These are phyloP conservation scores for Backusella luteola DNA, from an alignment of 192 early-diverging fungal species.

Conservation along the genomic window DNA sequence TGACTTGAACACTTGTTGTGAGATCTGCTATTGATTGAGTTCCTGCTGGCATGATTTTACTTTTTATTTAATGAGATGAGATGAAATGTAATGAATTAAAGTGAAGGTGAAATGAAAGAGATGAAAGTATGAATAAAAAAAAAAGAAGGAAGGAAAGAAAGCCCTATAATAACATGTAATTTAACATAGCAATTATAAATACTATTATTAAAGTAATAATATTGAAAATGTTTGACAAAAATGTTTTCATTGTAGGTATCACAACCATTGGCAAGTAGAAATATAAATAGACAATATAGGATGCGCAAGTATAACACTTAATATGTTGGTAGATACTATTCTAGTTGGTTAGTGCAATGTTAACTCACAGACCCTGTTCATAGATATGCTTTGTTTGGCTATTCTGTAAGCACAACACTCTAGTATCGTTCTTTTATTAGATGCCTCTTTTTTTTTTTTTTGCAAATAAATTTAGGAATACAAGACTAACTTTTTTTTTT, in stretches of 20 bases:
- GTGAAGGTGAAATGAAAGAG: not conserved
- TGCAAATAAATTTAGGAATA: not conserved
- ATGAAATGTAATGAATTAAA: not conserved
- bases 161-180: not conserved
- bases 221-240: not conserved
- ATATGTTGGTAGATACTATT: not conserved
- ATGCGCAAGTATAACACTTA: not conserved
- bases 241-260: not conserved
- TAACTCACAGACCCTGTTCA: not conserved
- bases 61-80: not conserved
- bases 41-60: not conserved
- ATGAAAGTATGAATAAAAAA: not conserved
- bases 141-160: not conserved
- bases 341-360: not conserved
- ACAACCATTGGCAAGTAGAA: not conserved
- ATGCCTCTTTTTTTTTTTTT: not conserved
- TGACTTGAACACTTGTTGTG: slow-evolving; percentile 41
- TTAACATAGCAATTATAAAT: not conserved
- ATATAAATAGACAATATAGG: not conserved
- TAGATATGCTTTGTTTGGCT: not conserved
- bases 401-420: not conserved
- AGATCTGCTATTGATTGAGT: slow-evolving; percentile 53
- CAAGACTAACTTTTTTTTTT: not conserved
- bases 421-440: not conserved
- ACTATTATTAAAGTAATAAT: not conserved